Conservation (phyloP, 225 moss, liverwort and hornwort genomes). For the Asterella californica region DNA sequence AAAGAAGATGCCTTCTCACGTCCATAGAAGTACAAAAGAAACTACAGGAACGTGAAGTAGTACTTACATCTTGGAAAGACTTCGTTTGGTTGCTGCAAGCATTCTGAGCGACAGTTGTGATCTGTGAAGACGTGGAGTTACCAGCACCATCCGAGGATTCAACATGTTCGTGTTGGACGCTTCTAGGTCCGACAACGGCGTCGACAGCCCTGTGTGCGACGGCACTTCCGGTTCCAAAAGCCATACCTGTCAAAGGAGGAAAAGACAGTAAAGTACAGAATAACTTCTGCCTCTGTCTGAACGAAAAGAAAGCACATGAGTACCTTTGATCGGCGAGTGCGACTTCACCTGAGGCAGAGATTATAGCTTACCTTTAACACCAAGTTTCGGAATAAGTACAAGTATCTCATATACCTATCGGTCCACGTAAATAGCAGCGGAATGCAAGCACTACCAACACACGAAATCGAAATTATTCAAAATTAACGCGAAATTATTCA, state of each 20-base stretch:
- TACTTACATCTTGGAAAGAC: constrained; percentile 66
- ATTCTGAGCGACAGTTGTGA: constrained; percentile 56
- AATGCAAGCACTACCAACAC: too few relatives aligned
- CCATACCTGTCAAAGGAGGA: constrained; percentile 48
- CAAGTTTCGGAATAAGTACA: background rate
- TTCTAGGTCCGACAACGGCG: constrained; percentile 71
- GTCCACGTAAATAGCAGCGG: too few relatives aligned
- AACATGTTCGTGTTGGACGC: constrained; percentile 69
- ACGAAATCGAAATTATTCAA: too few relatives aligned
- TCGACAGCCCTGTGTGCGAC: constrained; percentile 95
- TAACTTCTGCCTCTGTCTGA: background rate
- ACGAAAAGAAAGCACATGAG: background rate
- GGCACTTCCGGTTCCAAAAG: constrained; percentile 89
- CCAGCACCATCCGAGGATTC: constrained; percentile 38
- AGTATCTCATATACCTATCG: background rate
- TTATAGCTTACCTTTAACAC: background rate
- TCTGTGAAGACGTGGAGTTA: constrained; percentile 33
- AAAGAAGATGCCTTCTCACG: background rate
- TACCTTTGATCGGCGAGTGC: background rate
- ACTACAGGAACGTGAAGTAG: background rate
- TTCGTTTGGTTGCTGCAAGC: constrained; percentile 79
- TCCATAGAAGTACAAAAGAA: background rate
- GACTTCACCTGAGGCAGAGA: background rate
- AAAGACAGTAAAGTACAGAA: background rate
- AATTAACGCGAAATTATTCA: too few relatives aligned